Evolutionary conservation across 73 alveolate genomes (phyloP).

Genomic region (Tetrahymena malaccensis): DNA sequence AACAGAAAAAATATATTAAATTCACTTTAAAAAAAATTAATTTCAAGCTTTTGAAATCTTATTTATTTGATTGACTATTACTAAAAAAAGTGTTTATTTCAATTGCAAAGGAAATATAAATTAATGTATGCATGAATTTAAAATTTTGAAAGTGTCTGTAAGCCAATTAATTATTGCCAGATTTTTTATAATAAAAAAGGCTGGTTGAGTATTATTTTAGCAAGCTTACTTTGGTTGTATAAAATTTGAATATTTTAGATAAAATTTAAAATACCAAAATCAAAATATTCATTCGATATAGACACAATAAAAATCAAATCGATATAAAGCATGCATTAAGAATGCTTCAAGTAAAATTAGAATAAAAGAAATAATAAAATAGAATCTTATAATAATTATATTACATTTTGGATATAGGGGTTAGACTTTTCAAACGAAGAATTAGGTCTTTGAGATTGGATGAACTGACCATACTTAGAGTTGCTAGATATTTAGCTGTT

Average conservation of each 20-base stretch:
- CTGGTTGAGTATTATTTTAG: background rate
- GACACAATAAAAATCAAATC: background rate
- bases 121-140: background rate
- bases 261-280: no score
- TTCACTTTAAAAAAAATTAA: background rate
- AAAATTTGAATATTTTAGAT: no score
- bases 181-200: background rate
- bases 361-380: background rate
- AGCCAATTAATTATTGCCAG: background rate
- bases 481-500: background rate
- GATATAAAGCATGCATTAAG: background rate
- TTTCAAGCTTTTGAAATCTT: background rate
- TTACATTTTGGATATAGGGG: background rate
- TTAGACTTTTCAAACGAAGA: background rate
- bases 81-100: background rate
- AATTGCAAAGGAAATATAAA: no score
- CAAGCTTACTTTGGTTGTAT: background rate
- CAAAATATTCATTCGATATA: no score
- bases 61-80: background rate
- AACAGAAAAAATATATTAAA: background rate
- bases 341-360: background rate
- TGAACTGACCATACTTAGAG: background rate
- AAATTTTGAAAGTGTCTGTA: background rate
- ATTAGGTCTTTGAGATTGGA: background rate
- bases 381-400: background rate